phyloP scores from a whole-genome alignment of 805 yeast species.

The Wickerhamomyces hampshirensis region DNA sequence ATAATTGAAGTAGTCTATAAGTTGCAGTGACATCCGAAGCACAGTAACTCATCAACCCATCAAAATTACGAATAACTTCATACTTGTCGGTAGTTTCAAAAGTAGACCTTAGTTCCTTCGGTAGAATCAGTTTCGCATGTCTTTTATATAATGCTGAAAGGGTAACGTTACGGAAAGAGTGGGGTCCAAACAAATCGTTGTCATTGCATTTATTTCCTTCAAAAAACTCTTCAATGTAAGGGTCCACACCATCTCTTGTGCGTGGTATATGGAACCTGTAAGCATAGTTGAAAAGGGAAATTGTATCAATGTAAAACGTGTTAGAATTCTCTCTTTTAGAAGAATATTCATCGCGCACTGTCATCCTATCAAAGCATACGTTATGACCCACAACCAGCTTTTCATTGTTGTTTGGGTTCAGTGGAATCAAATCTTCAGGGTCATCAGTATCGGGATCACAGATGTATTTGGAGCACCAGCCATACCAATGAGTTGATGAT shows the following conservation, averaged over 20 bases:
- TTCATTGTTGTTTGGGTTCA: conserved; percentile 41
- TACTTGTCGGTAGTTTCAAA: conserved; percentile 52
- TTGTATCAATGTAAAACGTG: conserved; percentile 77
- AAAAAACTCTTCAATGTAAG: conserved; percentile 3
- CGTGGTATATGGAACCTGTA: not conserved
- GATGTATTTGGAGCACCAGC: conserved; percentile 86
- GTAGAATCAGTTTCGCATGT: conserved; percentile 43
- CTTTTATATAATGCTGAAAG: conserved; percentile 13
- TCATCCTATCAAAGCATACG: conserved; percentile 78
- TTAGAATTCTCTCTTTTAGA: conserved; percentile 42
- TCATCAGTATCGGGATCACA: conserved; percentile 44
- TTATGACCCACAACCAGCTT: conserved; percentile 80
- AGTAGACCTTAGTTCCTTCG: conserved; percentile 58
- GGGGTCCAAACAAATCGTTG: not conserved
- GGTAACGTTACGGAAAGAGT: not conserved
- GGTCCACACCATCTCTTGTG: not conserved
- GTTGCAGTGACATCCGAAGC: conserved; percentile 77
- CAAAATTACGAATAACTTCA: conserved; percentile 50
- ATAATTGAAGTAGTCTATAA: conserved; percentile 45
- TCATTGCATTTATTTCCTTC: not conserved
- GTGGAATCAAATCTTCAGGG: conserved; percentile 62
- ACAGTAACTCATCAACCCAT: conserved; percentile 66
- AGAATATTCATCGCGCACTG: conserved; percentile 75
- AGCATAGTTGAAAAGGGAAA: conserved; percentile 63
- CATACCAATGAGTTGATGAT: conserved; percentile 76